Conservation (phyloP, 768 basidiomycete species). For the Collybiopsis luxurians region DNA sequence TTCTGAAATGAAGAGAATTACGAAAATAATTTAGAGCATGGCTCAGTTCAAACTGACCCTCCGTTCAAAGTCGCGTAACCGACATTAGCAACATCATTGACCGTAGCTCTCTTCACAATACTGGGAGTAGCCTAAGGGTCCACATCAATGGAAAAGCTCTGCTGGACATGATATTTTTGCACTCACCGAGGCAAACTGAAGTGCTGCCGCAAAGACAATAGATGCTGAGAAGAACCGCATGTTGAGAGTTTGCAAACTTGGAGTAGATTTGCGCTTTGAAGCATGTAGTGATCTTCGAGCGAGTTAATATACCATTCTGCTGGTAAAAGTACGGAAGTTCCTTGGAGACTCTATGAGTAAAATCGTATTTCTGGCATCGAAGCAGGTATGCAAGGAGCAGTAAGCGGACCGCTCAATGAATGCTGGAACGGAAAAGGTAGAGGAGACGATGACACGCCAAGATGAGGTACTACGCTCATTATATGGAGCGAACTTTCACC, state of each 20-base stretch:
- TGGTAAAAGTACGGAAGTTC: neutral
- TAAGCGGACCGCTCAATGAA: neutral
- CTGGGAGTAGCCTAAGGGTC: neutral
- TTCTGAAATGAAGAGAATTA: slow-evolving; percentile 23
- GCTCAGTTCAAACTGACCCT: slow-evolving; percentile 17
- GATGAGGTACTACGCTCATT: neutral
- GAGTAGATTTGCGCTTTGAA: neutral
- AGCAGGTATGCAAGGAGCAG: neutral
- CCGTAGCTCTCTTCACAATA: slow-evolving; percentile 32
- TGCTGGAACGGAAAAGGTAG: no score
- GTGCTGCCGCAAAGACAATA: neutral
- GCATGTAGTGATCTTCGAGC: neutral
- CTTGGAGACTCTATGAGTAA: neutral
- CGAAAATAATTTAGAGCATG: neutral
- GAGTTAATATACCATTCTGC: neutral
- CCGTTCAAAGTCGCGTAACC: slow-evolving; percentile 34
- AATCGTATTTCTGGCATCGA: neutral
- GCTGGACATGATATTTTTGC: neutral
- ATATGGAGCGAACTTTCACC: neutral
- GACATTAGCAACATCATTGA: slow-evolving; percentile 33
- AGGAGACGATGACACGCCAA: neutral
- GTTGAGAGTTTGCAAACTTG: neutral
- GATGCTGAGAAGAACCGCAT: neutral
- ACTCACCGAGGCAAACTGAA: neutral
- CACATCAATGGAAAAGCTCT: no score